Evolutionary conservation across 768 basidiomycete genomes (phyloP).

Genomic region (Dioszegia aurantiaca): DNA sequence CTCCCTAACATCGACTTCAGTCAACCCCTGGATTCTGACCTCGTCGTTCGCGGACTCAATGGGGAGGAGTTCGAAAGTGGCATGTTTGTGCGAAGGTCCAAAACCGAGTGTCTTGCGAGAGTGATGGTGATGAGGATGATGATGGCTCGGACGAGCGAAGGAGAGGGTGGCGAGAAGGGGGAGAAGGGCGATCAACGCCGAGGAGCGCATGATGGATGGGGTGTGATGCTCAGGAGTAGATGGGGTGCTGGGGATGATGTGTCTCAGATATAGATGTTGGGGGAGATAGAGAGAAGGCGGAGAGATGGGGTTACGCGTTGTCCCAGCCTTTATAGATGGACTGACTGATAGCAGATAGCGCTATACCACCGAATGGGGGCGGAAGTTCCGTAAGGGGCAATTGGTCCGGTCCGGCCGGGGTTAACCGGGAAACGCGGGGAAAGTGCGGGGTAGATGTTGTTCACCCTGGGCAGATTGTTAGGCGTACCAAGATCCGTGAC

Average conservation of each 20-base stretch:
- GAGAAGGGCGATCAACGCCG: conserved; percentile 47
- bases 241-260: neutral
- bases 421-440: neutral
- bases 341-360: neutral
- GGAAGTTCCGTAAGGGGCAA: neutral
- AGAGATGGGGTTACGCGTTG: conserved; percentile 11
- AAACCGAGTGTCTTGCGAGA: conserved; percentile 86
- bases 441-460: no score
- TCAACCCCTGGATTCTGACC: conserved; percentile 3
- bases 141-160: conserved; percentile 21
- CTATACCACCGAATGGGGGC: neutral
- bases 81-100: conserved; percentile 74
- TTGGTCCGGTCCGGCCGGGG: neutral
- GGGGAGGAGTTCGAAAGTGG: conserved; percentile 52
- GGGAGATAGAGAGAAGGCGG: neutral
- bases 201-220: conserved; percentile 41
- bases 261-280: neutral
- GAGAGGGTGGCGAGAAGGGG: conserved; percentile 45
- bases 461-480: no score
- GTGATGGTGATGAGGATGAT: conserved; percentile 16
- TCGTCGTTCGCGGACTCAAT: conserved; percentile 19
- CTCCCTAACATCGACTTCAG: conserved; percentile 27
- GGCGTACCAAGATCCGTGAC: no score
- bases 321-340: neutral
- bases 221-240: neutral